phyloP scores from a whole-genome alignment of 345 rosid genomes.

The Angophora floribunda region DNA sequence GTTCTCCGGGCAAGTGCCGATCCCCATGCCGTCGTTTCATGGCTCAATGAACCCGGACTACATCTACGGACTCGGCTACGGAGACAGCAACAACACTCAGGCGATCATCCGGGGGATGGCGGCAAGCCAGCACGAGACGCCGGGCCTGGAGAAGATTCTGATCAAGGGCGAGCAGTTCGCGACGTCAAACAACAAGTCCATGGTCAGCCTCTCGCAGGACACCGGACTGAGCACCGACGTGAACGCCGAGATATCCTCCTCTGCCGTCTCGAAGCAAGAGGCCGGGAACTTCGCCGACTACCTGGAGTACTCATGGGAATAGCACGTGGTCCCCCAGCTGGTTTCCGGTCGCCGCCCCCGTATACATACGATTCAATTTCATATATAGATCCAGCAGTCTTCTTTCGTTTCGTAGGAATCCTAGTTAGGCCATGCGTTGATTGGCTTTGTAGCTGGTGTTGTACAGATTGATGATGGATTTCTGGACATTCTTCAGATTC shows the following conservation, averaged over 20 bases:
- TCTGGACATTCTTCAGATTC: neutral
- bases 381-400: neutral
- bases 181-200: neutral
- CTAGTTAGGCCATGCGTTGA: neutral
- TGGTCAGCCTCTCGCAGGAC: conserved; percentile 49
- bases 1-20: conserved; percentile 5
- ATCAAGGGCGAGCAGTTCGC: neutral
- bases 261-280: conserved; percentile 24
- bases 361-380: neutral
- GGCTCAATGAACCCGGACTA: neutral
- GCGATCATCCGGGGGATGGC: conserved; percentile 8
- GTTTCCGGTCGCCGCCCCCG: neutral
- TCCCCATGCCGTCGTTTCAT: neutral
- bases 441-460: neutral
- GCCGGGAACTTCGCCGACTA: neutral
- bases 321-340: neutral
- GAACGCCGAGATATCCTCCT: conserved; percentile 40
- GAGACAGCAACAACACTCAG: neutral
- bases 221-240: conserved; percentile 50
- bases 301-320: neutral
- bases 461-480: neutral
- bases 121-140: neutral
- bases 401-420: neutral
- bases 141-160: neutral
- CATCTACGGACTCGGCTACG: neutral